phyloP scores from a whole-genome alignment of 495 filamentous ascomycete species.

The Neurospora sp. region DNA sequence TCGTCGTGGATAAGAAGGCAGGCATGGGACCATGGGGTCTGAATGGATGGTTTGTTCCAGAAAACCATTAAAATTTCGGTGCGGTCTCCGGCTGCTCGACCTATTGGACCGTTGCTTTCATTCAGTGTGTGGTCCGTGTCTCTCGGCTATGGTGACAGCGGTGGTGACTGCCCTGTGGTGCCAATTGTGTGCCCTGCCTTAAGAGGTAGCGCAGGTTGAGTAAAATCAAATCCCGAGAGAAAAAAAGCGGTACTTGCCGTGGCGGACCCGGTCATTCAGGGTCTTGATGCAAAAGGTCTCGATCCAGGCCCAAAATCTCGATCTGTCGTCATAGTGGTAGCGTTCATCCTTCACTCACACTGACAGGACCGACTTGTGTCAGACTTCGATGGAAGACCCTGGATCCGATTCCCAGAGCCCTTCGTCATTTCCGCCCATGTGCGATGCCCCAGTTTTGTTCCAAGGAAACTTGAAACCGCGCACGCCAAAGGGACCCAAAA shows the following conservation, averaged over 20 bases:
- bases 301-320: slow-evolving; percentile 20
- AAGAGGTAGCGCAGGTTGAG: too few species aligned
- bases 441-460: slow-evolving; percentile 3
- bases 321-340: slow-evolving; percentile 15
- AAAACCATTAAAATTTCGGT: not conserved
- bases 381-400: slow-evolving; percentile 10
- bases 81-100: not conserved
- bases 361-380: not conserved
- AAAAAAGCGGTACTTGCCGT: too few species aligned
- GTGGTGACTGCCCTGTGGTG: not conserved
- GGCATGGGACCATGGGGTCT: not conserved
- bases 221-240: too few species aligned
- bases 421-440: slow-evolving; percentile 7
- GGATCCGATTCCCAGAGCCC: slow-evolving; percentile 1
- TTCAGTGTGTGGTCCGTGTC: not conserved
- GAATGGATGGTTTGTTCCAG: not conserved
- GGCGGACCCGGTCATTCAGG: not conserved
- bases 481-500: not conserved
- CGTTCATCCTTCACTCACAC: slow-evolving; percentile 4
- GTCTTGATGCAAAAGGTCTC: slow-evolving; percentile 5
- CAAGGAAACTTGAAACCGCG: slow-evolving; percentile 5
- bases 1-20: not conserved
- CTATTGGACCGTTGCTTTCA: not conserved
- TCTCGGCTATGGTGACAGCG: not conserved
- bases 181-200: not conserved